A percentile compares a stretch with the other conserved stretches of the same genome.
phyloP scores from a whole-genome alignment of 306 rosid species.

The Delonix regia region DNA sequence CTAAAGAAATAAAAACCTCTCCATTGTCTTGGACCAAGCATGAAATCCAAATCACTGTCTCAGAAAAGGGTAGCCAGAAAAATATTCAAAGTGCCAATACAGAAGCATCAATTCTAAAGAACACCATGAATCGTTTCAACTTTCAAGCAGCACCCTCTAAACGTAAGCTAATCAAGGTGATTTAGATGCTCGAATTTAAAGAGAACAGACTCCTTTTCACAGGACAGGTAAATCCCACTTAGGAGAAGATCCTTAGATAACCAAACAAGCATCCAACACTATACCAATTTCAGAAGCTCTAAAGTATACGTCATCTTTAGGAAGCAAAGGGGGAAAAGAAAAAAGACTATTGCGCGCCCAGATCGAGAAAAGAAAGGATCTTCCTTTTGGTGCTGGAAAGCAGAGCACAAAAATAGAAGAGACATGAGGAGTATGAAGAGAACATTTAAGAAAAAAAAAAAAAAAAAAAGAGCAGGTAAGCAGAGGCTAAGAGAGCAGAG shows the following conservation, averaged over 20 bases:
- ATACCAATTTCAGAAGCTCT: constrained; percentile 43
- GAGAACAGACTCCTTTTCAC: constrained; percentile 34
- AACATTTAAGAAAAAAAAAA: constrained; percentile 25
- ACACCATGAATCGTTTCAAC: constrained; percentile 42
- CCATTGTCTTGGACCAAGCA: constrained; percentile 78
- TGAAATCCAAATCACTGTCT: constrained; percentile 50
- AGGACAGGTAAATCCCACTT: constrained; percentile 36
- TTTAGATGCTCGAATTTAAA: constrained; percentile 59
- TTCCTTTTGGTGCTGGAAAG: constrained; percentile 34
- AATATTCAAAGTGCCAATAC: constrained; percentile 36
- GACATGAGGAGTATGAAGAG: constrained; percentile 34
- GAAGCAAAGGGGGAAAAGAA: constrained; percentile 41
- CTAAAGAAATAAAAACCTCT: constrained; percentile 60
- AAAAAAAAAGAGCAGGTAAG: constrained; percentile 42
- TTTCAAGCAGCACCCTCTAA: constrained; percentile 52
- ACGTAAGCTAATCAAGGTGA: constrained; percentile 39
- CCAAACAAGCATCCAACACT: constrained; percentile 38
- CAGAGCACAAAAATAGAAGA: constrained; percentile 43
- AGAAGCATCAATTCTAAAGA: constrained; percentile 49
- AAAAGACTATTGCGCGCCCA: constrained; percentile 32
- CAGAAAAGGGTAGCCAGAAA: constrained; percentile 39
- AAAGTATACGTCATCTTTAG: constrained; percentile 43
- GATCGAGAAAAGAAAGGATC: constrained; percentile 54
- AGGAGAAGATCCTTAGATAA: constrained; percentile 35
- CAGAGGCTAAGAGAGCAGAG: constrained; percentile 47